Evolutionary conservation across 805 yeast genomes (phyloP), one percentile per base, ranked within the genome.

Genomic region (Candida cerambycidarum): DNA sequence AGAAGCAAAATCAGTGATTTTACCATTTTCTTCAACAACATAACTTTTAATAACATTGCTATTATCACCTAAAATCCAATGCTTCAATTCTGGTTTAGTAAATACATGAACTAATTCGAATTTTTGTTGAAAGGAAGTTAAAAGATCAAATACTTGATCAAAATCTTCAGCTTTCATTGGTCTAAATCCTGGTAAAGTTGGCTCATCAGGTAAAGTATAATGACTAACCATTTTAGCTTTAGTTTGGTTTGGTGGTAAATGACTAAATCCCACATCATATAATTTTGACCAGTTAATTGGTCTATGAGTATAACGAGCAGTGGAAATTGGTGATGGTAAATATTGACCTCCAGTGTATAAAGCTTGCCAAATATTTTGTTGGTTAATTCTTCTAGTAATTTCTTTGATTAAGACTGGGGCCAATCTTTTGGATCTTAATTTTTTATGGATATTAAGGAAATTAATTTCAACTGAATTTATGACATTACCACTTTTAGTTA

Each of bases 391-490:
- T 59, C 99, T 78, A 3, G 98, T 93, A 51, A 93, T 85, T 64
- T 93, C 99, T 57, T 86, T 86, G 63, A 93, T 93, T 56, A 93
- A 71, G 10, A 93, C 85, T 1, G 99, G 99, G 0, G 99, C 90
- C 59, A 93, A 74, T 55, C 99, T 81, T 63, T 93, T 93, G n/a
- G 89, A 76, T 59, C 99, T 77, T 52, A 93, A 75, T 63, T 92
- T 88, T 67, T 93, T 93, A 67, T 93, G 99, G 38, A 93, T 86
- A 59, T 97, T 89, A 55, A 93, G 69, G 63, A 93, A 93, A 65
- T 93, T 93, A 67, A 93, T 89, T 59, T 93, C 98, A 17, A 85
- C 95, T 39, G 89, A 78, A 21, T 79, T 71, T 14, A 85, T 63
- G 16, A 56, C 51, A 3, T 57, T 63, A 2, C 74, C 70, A 8